Evolutionary conservation across 257 asterid genomes (phyloP), one percentile per base, ranked within the genome.

Genomic region (Lycium ferocissimum): DNA sequence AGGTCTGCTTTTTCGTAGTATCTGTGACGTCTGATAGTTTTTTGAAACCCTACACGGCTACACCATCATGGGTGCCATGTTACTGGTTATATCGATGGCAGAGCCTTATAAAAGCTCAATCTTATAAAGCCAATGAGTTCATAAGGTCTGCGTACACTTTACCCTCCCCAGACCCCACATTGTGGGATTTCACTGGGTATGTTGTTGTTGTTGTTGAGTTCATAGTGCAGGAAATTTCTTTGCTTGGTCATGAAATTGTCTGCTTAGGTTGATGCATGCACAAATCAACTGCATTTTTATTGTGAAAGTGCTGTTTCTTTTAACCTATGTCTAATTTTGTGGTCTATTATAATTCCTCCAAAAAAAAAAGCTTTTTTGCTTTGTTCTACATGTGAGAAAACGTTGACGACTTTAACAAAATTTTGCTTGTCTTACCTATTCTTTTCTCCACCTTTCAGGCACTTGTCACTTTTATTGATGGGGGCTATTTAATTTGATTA

Each of bases 181-280:
- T 26, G 33, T 26, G 33, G 33, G 33, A 26, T 26, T 26, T 26
- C 33, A 26, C 33, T 26, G 33, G 33, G 33, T 0, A 26, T 26
- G 33, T 26, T 26, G 33, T 26, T 26, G 33, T 26, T 26, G 33
- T 26, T 26, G 33, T 26, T 51, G 38, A 49, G 81, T 75, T 33
- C 81, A 12, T 49, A 49, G 38, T 75, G 40, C 18, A 5, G 61
- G 81, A 45, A 20, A 75, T 75, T 49, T 75, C 61, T 20, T 49
- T 20, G 20, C 62, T 4, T 75, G 14, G 62, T 51, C n/a, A 75
- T 15, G 14, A 70, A 14, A 1, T 47, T 73, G 7, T 17, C 17
- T 22, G 71, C 43, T 65, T 65, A 10, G 40, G 71, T 65, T 65
- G 47, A 3, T 85, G 80, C 85, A 78, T 81, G 83, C 93, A 93